Evolutionary conservation across 2,329 filamentous ascomycete genomes (phyloP).

Genomic region (Fusarium piperis): DNA sequence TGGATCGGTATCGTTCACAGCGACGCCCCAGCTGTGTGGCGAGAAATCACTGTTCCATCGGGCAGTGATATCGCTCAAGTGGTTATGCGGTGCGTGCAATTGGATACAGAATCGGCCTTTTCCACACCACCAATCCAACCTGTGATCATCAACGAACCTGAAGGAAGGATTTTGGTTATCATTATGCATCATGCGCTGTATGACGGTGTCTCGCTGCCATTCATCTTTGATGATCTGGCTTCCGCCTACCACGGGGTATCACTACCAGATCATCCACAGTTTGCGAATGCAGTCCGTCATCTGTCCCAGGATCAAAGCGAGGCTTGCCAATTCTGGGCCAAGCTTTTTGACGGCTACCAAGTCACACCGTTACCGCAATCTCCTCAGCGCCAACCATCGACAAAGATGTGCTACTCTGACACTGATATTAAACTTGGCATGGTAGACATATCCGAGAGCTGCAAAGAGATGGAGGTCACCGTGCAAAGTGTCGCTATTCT

Average conservation of each 20-base stretch:
- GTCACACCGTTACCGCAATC: background rate
- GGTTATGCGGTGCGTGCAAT: background rate
- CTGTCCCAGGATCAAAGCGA: background rate
- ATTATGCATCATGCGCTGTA: background rate
- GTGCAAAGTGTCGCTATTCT: background rate
- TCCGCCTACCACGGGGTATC: background rate
- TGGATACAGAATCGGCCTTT: background rate
- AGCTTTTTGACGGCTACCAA: background rate
- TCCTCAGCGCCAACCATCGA: background rate
- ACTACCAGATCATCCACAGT: background rate
- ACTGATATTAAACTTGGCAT: background rate
- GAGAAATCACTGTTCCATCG: background rate
- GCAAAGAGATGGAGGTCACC: background rate
- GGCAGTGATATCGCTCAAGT: background rate
- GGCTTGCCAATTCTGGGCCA: background rate
- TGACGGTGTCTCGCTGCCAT: background rate
- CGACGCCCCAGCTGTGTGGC: background rate
- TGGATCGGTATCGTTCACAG: background rate
- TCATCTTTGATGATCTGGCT: background rate
- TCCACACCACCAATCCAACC: background rate
- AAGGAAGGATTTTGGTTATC: background rate
- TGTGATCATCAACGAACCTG: background rate
- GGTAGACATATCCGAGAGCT: background rate
- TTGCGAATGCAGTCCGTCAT: background rate
- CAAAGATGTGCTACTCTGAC: background rate